Base-by-base conservation (phyloP, 2,329 filamentous ascomycete genomes). In the Beauveria bassiana region DNA sequence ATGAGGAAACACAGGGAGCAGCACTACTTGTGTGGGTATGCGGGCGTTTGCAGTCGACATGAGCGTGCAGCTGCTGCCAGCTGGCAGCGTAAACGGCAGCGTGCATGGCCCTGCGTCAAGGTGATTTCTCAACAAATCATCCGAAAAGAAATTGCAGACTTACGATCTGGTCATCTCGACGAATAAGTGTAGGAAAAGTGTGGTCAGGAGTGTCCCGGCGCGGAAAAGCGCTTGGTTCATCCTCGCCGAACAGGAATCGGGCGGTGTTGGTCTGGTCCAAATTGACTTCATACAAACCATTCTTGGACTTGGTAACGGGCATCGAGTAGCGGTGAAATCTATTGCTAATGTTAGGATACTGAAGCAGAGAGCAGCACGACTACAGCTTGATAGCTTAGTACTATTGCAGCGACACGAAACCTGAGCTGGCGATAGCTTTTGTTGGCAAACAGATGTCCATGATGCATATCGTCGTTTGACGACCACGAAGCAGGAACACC, bases 271-370 rank as follows among this genome's bases (percentile, higher is more conserved):
- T 91, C 67, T 90, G 88, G 64, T 95, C 92, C 62, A 96, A 78
- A 45, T 84, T 83, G 68, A 86, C 81, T 66, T 87, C 86, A 70
- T 88, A 86, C 68, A 86, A 77, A 65, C 87, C 84, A 66, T 81
- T 86, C 66, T 88, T 84, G 66, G 86, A 85, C 63, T 83, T 83
- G 53, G 89, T 91, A 57, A 93, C 89, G 38, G 93, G 93, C 89
- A 97, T 93, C 5, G 93, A 97, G 75, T 96, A 96, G 66, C 93
- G 89, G 73, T 96, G 96, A 64, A 88, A 81, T 67, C 91, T 96
- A 68, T 68, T 64, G 64, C 68, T 63, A 65, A 54, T n/a, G 46
- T 54, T 45, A 60, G 49, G 8, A 54, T 26, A 45, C 38, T 28
- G 50, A 12, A 20, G 16, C 16, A 42, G 22, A n/a, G 18, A n/a